These are phyloP conservation scores for Thelonectria olida DNA, from an alignment of 2,329 filamentous ascomycete genomes.

Conservation along the genomic window DNA sequence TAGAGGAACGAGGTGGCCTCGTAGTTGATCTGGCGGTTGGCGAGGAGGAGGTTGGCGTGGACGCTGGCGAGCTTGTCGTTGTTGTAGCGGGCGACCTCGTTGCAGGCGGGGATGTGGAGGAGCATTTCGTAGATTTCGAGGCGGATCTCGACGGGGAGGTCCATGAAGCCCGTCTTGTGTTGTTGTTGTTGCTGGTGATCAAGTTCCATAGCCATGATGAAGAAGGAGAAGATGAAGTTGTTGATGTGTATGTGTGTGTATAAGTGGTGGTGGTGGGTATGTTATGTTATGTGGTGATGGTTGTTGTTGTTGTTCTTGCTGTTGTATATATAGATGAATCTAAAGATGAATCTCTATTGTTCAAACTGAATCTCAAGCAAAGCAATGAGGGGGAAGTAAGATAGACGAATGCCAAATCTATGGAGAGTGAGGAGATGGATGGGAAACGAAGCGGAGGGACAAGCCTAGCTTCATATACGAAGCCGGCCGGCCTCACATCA, in stretches of 20 bases:
- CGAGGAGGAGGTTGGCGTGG: constrained; percentile 51
- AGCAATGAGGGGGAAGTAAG: constrained; percentile 5
- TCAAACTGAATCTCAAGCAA: constrained; percentile 3
- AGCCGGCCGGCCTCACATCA: not conserved
- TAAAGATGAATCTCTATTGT: not conserved
- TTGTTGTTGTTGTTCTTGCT: not conserved
- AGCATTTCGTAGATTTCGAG: constrained; percentile 57
- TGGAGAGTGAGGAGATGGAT: constrained; percentile 11
- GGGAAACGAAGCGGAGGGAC: constrained; percentile 4
- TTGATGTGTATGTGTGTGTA: not conserved
- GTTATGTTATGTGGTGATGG: no score
- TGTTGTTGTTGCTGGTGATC: constrained; percentile 17
- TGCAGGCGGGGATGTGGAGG: constrained; percentile 47
- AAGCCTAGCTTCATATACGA: constrained; percentile 32
- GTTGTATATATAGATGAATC: no score
- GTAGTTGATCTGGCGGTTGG: constrained; percentile 51
- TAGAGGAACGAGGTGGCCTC: constrained; percentile 55
- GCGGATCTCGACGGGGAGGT: constrained; percentile 56
- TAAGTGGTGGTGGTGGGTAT: not conserved
- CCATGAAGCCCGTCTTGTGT: constrained; percentile 45
- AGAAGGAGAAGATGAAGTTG: not conserved
- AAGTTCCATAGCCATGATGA: constrained; percentile 33
- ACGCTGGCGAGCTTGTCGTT: constrained; percentile 30
- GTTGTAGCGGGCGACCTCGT: constrained; percentile 30
- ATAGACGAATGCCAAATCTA: constrained; percentile 16